phyloP scores from a whole-genome alignment of 306 rosid species.

The Rosa chinensis region DNA sequence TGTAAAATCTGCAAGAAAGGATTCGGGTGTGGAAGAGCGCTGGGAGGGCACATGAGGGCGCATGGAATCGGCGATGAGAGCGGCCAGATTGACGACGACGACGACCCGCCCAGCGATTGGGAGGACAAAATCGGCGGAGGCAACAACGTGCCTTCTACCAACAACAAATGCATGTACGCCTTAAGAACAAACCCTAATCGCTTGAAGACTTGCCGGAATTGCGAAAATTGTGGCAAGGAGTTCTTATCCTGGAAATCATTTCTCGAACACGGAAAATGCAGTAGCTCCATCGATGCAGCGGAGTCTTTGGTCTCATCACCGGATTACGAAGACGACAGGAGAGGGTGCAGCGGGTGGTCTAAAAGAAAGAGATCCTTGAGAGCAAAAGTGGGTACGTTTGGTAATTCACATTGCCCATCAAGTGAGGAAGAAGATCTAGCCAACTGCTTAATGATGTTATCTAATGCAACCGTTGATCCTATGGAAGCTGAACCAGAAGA shows the following conservation, averaged over 20 bases:
- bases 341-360: slow-evolving; percentile 58
- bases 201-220: slow-evolving; percentile 65
- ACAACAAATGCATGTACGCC: slow-evolving; percentile 79
- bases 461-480: slow-evolving; percentile 64
- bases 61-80: slow-evolving; percentile 80
- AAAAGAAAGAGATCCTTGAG: slow-evolving; percentile 76
- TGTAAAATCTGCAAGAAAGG: slow-evolving; percentile 95
- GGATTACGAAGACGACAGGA: slow-evolving; percentile 42
- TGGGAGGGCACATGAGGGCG: slow-evolving; percentile 98
- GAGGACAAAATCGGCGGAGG: slow-evolving; percentile 51
- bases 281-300: slow-evolving; percentile 50
- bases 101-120: slow-evolving; percentile 71
- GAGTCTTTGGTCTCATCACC: slow-evolving; percentile 68
- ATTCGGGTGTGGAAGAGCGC: slow-evolving; percentile 85
- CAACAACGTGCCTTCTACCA: slow-evolving; percentile 40
- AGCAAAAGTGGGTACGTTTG: slow-evolving; percentile 56
- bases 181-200: slow-evolving; percentile 84
- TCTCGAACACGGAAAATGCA: slow-evolving; percentile 88
- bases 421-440: slow-evolving; percentile 93
- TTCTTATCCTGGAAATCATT: slow-evolving; percentile 84
- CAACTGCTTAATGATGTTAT: slow-evolving; percentile 88
- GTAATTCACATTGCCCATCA: slow-evolving; percentile 53
- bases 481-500: slow-evolving; percentile 58
- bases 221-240: slow-evolving; percentile 85
- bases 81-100: slow-evolving; percentile 59